Base-by-base conservation (phyloP, 202 grass and related monocot genomes). In the Hordeum pubiflorum region DNA sequence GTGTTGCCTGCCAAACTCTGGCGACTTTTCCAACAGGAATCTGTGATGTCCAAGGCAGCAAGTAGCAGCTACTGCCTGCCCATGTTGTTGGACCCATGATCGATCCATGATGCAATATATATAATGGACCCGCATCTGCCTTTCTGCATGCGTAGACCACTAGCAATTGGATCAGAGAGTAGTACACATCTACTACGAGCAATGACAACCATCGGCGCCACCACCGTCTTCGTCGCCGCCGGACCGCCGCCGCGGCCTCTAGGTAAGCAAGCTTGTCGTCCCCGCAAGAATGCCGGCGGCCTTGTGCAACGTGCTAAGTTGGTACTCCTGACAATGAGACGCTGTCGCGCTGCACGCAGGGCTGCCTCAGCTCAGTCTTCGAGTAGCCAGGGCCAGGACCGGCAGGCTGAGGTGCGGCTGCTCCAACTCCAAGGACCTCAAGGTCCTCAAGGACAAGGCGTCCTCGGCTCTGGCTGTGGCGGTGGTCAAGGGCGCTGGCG, bases 191-290 rank as follows among this genome's bases (percentile, higher is more conserved):
- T 15, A 26, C 0, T n/a, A n/a, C n/a, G n/a, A 74, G 37, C 75
- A 48, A 94, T 94, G 89, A 85, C 89, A 18, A 79, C 65, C 75
- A 67, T 88, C 71, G 86, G 61, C 23, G 80, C 77, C 40, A 43
- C 10, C 10, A 10, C 40, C 40, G 40, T 43, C 40, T 43, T 43
- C 72, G 76, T 78, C 37, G 48, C 80, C 1, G 81, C 84, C 36
- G 63, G 66, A 74, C 48, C 79, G 20, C 59, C 67, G 39, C 84
- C 58, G 39, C 77, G 58, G 7, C 33, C 69, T 75, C 70, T 4
- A 31, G 68, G 80, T 87, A 76, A 61, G 36, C 8, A 43, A 63
- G 3, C 18, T 55, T 8, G 36, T 2, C 36, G 7, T 38, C 36
- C 36, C 36, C 7, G 36, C 7, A 38, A 9, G 7, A 38, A 38